Base-by-base conservation (phyloP, 768 basidiomycete genomes). In the Suillus discolor region DNA sequence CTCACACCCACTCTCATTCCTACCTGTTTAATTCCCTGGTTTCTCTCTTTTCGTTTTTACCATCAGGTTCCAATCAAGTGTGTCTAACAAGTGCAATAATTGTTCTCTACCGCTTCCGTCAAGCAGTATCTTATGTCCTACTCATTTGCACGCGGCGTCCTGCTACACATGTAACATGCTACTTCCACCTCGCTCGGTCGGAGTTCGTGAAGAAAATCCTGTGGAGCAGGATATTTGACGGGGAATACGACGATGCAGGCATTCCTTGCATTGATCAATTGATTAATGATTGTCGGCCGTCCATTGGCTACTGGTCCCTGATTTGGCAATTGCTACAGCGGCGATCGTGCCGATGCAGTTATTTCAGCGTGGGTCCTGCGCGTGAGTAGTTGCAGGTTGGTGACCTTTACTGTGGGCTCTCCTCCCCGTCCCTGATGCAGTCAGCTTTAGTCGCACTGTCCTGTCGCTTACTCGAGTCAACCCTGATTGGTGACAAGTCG, bases 111-210 rank as follows among this genome's bases (percentile, higher is more conserved):
- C 66, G 45, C 47, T 39, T 60, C 60, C 63, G 59, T 74, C 75
- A 65, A 71, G 77, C 73, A 71, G 64, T 72, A 74, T 71, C 66
- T 67, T 77, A 78, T 75, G 67, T 71, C 67, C 68, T 69, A 70
- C 70, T 67, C 66, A 64, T 63, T 60, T 67, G 62, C 65, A 67
- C 70, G 53, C 64, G 63, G 69, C 57, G 65, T 64, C 47, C 65
- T 69, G 61, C 38, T 68, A 70, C 57, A 36, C 64, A 67, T 75
- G 68, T 70, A 71, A 71, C 68, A 66, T 64, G 61, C 64, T 65
- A 65, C 69, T 57, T 65, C 67, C 59, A 47, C 49, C 59, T 62
- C 69, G 61, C 54, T 66, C 64, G 65, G 45, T 63, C 57, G 59
- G 41, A 60, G 66, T 59, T 63, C 65, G 61, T 61, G 68, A 59